Evolutionary conservation across 2,329 filamentous ascomycete genomes (phyloP), one percentile per base, ranked within the genome.

Genomic region (Cladosporium velox): DNA sequence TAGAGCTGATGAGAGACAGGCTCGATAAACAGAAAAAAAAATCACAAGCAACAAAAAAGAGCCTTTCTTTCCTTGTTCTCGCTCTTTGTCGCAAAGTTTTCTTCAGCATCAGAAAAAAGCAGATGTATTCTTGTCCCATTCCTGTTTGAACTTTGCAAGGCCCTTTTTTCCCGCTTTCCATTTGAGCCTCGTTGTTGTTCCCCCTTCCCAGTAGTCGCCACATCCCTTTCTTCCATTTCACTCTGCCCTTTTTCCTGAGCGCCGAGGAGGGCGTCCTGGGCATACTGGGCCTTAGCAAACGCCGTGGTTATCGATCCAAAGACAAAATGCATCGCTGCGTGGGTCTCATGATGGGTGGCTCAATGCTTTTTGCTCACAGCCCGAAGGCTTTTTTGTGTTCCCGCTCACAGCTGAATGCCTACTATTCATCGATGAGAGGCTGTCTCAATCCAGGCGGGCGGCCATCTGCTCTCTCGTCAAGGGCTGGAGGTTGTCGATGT

Each of bases 381-480:
- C 59, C 35, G 47, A 62, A 38, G 59, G 44, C 30, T 47, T 57
- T 57, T 35, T 57, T 35, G 38, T 47, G 49, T 47, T 64, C 28
- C 35, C 51, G 61, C 51, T 57, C 61, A 64, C 24, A 64, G 51
- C 49, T 64, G 35, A 38, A 18, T 34, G 44, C 47, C 59, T 52
- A 15, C 44, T 62, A 24, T 34, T 54, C 21, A 35, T 52, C 30
- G 8, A 51, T 26, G 28, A 52, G 28, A 47, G 32, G 21, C n/a
- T 47, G 14, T 67, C 78, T 81, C 83, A 99, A 82, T 99, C 95
- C 80, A 99, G 85, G 80, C 93, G 92, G 67, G 95, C 95, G 83
- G 97, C 92, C 95, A 99, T 98, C 79, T 97, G 92, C 75, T 95
- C 90, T 84, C 93, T 96, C 75, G 90, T 84, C 83, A 99, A 85